phyloP scores from a whole-genome alignment of 768 basidiomycete genomes.

The Rhizopogon vulgaris region DNA sequence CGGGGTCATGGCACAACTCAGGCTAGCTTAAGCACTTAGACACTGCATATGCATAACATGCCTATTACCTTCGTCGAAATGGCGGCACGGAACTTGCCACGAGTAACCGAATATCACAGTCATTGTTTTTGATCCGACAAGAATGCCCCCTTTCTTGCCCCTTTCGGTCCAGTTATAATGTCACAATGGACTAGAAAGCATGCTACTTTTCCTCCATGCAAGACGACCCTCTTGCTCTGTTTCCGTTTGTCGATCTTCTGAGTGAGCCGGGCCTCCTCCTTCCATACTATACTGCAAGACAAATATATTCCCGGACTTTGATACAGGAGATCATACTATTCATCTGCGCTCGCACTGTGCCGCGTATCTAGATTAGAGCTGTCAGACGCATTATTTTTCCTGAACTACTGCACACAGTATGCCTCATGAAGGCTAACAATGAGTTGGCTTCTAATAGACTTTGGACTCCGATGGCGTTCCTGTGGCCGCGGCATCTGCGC shows the following conservation, averaged over 20 bases:
- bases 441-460: no score
- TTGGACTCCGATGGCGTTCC: no score
- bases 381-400: slow-evolving; percentile 31
- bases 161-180: no score
- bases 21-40: no score
- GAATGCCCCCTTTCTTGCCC: no score
- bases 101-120: no score
- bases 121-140: no score
- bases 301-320: slow-evolving; percentile 3
- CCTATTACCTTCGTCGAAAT: no score
- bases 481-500: no score
- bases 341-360: slow-evolving; percentile 25
- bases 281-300: slow-evolving; percentile 19
- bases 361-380: slow-evolving; percentile 27
- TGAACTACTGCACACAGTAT: slow-evolving; percentile 32
- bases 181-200: neutral
- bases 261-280: slow-evolving; percentile 30
- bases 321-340: neutral
- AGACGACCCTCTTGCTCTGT: neutral
- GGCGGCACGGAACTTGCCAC: no score
- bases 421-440: slow-evolving; percentile 14
- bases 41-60: no score
- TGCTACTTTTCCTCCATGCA: neutral
- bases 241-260: slow-evolving; percentile 21
- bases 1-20: no score